Conservation (phyloP, 2,329 filamentous ascomycete species). For the Trichoderma gracile region DNA sequence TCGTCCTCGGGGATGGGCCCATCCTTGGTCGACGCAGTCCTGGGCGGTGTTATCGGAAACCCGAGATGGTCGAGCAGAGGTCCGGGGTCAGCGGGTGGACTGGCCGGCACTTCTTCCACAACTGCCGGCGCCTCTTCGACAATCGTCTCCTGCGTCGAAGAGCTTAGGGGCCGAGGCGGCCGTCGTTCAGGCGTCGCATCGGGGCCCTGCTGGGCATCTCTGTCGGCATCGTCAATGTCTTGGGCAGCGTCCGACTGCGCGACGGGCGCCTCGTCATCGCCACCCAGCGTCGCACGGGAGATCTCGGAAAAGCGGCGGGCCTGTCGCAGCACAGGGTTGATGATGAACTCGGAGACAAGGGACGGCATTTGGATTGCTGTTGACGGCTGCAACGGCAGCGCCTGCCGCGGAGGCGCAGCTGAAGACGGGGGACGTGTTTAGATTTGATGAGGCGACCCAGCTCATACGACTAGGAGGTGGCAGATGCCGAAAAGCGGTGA, state of each 20-base stretch:
- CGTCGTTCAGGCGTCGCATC: slow-evolving; percentile 32
- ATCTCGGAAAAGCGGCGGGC: slow-evolving; percentile 63
- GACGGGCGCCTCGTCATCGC: slow-evolving; percentile 37
- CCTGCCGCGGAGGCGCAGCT: slow-evolving; percentile 15
- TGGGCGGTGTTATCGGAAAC: slow-evolving; percentile 35
- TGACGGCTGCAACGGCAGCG: slow-evolving; percentile 14
- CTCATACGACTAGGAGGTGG: neutral
- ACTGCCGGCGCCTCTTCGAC: slow-evolving; percentile 33
- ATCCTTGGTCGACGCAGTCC: slow-evolving; percentile 29
- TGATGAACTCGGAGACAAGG: slow-evolving; percentile 64
- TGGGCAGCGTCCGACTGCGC: slow-evolving; percentile 32
- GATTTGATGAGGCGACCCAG: slow-evolving; percentile 16
- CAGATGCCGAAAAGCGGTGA: slow-evolving; percentile 12
- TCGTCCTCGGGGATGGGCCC: slow-evolving; percentile 69
- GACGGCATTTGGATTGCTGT: slow-evolving; percentile 54
- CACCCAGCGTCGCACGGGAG: slow-evolving; percentile 43
- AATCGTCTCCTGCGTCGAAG: slow-evolving; percentile 40
- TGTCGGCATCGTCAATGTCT: slow-evolving; percentile 33
- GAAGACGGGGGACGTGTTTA: slow-evolving; percentile 2
- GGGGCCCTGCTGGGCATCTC: slow-evolving; percentile 25
- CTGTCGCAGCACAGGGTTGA: slow-evolving; percentile 66
- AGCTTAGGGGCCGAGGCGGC: slow-evolving; percentile 37
- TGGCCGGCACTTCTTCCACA: slow-evolving; percentile 34
- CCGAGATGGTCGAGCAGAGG: slow-evolving; percentile 39
- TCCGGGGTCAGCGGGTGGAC: slow-evolving; percentile 30